phyloP scores from a whole-genome alignment of 2,329 filamentous ascomycete genomes.

The Chaetomium strumarium region DNA sequence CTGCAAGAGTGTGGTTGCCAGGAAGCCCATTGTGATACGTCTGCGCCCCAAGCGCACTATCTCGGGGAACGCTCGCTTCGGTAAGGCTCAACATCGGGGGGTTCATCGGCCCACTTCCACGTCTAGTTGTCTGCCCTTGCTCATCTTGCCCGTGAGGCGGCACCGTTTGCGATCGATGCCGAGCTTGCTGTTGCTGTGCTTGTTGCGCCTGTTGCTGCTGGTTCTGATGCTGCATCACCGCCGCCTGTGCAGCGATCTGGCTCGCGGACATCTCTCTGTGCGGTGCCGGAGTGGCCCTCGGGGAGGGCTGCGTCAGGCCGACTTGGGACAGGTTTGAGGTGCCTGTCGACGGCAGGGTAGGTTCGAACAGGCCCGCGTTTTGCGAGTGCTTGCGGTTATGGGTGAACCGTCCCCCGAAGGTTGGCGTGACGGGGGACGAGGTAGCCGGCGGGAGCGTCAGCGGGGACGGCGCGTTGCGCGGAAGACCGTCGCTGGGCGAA shows the following conservation, averaged over 20 bases:
- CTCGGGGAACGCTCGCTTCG: slow-evolving; percentile 57
- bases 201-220: slow-evolving; percentile 49
- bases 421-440: slow-evolving; percentile 32
- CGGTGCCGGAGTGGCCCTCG: slow-evolving; percentile 29
- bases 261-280: slow-evolving; percentile 52
- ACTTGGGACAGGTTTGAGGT: slow-evolving; percentile 49
- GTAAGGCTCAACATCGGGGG: slow-evolving; percentile 60
- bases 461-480: slow-evolving; percentile 35
- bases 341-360: slow-evolving; percentile 59
- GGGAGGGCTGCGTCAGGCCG: slow-evolving; percentile 42
- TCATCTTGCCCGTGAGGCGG: slow-evolving; percentile 49
- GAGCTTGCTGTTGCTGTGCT: slow-evolving; percentile 45
- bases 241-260: slow-evolving; percentile 74
- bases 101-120: slow-evolving; percentile 47
- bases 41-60: slow-evolving; percentile 46
- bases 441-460: slow-evolving; percentile 36
- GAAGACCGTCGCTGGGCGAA: slow-evolving; percentile 27
- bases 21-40: slow-evolving; percentile 57
- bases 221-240: slow-evolving; percentile 58
- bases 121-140: slow-evolving; percentile 33
- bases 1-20: slow-evolving; percentile 56
- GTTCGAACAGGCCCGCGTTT: slow-evolving; percentile 71
- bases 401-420: slow-evolving; percentile 28
- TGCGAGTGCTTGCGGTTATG: slow-evolving; percentile 63
- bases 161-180: slow-evolving; percentile 70